Base-by-base conservation (phyloP, 176 grass and related monocot genomes). In the Carex littledalei region DNA sequence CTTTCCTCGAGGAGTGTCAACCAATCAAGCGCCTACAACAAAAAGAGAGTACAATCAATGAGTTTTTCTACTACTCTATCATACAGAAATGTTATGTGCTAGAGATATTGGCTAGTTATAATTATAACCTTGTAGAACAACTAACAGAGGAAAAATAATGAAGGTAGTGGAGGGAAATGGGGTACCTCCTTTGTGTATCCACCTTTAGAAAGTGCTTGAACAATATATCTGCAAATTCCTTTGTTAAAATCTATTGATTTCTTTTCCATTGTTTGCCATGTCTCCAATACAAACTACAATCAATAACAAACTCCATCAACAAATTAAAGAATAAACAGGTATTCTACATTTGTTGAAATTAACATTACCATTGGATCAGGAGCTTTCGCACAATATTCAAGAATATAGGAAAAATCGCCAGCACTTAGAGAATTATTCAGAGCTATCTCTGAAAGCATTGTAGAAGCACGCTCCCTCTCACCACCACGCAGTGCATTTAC, bases 311-410 rank as follows among this genome's bases (percentile, higher is more conserved):
- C 49, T 84, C 17, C 85, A 45, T 45, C 43, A 84, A 63, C 57
- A 72, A 90, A 85, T 49, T 10, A 80, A 71, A 63, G 60, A 71
- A 50, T 72, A 45, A 85, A 72, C 18, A 76, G 56, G n/a, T 9
- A 43, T 41, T 67, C 16, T 78, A 60, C 8, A 66, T 18, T 58
- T 17, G 35, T 81, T 85, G 58, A 55, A 37, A 82, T 41, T 83
- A 83, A 41, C 80, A 63, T 92, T 93, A 98, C 95, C 93, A 92
- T 84, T 58, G 89, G 95, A 89, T 95, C 88, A 67, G 93, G 85
- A 59, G 86, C 83, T 55, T 87, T 43, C 66, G 93, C 91, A 72
- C 91, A 95, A 67, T 95, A 98, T 60, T 98, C 84, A 85, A 98
- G 66, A 81, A 95, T 93, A 88, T 84, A 87, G 85, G 88, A 87